These are phyloP conservation scores for Pneumocystis sp. DNA, from an alignment of 1,139 yeast genomes.

Conservation along the genomic window DNA sequence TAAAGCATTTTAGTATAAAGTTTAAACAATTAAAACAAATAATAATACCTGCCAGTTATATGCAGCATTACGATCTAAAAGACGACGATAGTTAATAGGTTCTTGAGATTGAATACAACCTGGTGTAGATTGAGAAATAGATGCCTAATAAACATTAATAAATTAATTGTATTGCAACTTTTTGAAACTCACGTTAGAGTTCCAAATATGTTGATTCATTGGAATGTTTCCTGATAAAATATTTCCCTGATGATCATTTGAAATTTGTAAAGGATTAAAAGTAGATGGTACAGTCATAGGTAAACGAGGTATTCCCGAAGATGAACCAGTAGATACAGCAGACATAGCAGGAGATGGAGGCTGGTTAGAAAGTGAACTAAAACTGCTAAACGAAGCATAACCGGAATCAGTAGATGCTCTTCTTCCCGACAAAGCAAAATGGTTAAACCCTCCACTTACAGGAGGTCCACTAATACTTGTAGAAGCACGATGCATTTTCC, in stretches of 20 bases:
- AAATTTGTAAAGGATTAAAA: neutral
- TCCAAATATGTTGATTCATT: neutral
- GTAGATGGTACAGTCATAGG: neutral
- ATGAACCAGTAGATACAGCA: neutral
- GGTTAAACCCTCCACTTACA: neutral
- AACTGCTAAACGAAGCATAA: neutral
- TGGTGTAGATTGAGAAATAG: neutral
- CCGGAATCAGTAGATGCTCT: neutral
- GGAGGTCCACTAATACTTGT: neutral
- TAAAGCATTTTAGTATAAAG: slow-evolving; percentile 1
- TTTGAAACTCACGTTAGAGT: neutral
- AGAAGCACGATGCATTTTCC: neutral
- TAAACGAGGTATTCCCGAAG: neutral
- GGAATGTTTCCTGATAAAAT: neutral
- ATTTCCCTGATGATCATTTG: neutral
- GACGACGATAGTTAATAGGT: neutral
- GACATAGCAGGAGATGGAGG: neutral
- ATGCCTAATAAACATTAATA: neutral
- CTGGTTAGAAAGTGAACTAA: neutral
- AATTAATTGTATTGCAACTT: neutral
- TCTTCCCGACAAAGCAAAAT: neutral
- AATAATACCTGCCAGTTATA: slow-evolving; percentile 4
- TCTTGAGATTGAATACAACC: neutral
- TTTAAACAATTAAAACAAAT: neutral
- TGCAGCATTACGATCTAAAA: slow-evolving; percentile 5